Base-by-base conservation (phyloP, 495 filamentous ascomycete species). In the Hypoxylon subgilvum region DNA sequence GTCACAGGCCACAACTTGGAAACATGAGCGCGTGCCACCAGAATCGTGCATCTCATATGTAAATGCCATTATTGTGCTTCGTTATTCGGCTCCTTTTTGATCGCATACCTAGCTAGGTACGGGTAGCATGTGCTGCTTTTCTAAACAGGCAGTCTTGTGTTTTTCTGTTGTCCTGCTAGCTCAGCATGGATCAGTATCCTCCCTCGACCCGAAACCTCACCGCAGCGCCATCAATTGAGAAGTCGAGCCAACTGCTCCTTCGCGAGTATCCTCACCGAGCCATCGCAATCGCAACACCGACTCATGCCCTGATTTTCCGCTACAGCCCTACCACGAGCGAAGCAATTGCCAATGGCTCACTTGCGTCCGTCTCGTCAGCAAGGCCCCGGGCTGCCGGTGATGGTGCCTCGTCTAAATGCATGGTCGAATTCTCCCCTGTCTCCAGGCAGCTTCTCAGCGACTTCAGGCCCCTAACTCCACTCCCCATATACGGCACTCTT, bases 401-500 rank as follows among this genome's bases (percentile, higher is more conserved):
- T 51, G 67, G 66, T 36, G 51, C 62, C 32, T 56, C 74, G 12
- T 71, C 82, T 16, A 86, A 86, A 53, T 96, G 91, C 74, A 88
- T 93, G 74, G 91, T 97, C 49, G 91, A 97, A 69, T 96, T 97
- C 73, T 76, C 84, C 1, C 75, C 80, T 8, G 66, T 80, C n/a
- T 75, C 82, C n/a, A 74, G 82, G 35, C 77, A 82, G 36, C 81
- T 94, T 47, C 76, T 97, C 27, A 76, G 76, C 52, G 86, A 87
- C 23, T 97, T 91, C 71, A 82, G 86, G 44, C 76, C 86, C 3
- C 69, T 96, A 32, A 88, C 86, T 35, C 76, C 82, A n/a, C 78
- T 84, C 14, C 83, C 85, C n/a, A 89, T 91, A 27, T 84, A 91
- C 63, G 94, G 94, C 23, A 97, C 92, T 1, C 80, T 98, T 46